Base-by-base conservation (phyloP, 1,284 basidiomycete species). In the Ceratobasidium sp. region DNA sequence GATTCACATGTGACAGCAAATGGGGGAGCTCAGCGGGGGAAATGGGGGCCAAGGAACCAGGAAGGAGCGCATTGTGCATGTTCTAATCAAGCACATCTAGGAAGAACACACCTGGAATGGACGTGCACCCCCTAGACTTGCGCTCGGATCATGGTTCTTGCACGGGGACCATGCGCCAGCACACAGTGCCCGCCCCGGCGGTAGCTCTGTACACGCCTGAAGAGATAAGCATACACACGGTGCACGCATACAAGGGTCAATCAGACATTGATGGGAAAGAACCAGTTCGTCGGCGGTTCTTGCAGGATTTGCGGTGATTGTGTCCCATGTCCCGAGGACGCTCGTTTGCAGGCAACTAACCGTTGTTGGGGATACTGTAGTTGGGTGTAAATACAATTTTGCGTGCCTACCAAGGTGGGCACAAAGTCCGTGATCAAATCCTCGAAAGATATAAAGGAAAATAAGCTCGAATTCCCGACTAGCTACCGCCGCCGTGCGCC, bases 351-450 rank as follows among this genome's bases (percentile, higher is more conserved):
- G 36, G 18, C 33, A 38, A 67, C 64, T 67, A 67, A 56, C 51
- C 64, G 58, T 67, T 67, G 64, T 67, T 40, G 53, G 25, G 51
- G n/a, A 33, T 67, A 67, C 51, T 67, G 64, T 67, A 67, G 51
- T 40, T 23, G 58, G 64, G 64, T 67, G 64, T 67, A 67, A 67
- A 67, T 67, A 67, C 64, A 67, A 67, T 67, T 67, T 67, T 54
- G 64, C 49, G 38, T 46, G 64, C 64, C 64, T 67, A 46, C 64
- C 64, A 58, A 58, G 53, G 33, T 38, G 40, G 64, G 38, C 46
- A 38, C 53, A 58, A 36, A 56, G 64, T 67, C 64, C 64, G 38
- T 67, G 33, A 44, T 56, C 25, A 67, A 67, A 53, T 67, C 64
- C 64, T 67, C 64, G 64, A 67, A 67, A 58, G 51, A 67, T 58